Evolutionary conservation across 306 rosid genomes (phyloP).

Genomic region (Vigna trinervia): DNA sequence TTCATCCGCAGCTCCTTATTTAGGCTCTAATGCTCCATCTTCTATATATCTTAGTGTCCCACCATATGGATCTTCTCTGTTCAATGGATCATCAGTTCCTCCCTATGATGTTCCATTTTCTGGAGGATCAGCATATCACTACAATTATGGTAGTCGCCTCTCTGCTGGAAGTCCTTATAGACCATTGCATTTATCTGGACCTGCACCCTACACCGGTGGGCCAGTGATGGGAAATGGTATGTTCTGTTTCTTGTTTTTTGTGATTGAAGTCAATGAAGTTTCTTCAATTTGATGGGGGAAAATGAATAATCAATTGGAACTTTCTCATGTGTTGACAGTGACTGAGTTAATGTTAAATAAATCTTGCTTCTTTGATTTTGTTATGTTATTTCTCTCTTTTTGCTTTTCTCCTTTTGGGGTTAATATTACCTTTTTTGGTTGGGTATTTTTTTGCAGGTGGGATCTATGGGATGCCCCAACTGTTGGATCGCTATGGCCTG

Average conservation of each 20-base stretch:
- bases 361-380: slow-evolving; percentile 9
- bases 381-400: not conserved
- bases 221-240: slow-evolving; percentile 87
- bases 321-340: slow-evolving; percentile 14
- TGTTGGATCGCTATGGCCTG: slow-evolving; percentile 87
- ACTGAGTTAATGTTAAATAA: slow-evolving; percentile 11
- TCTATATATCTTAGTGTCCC: slow-evolving; percentile 93
- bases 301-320: slow-evolving; percentile 13
- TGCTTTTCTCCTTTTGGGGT: slow-evolving; percentile 29
- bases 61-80: slow-evolving; percentile 90
- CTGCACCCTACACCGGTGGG: slow-evolving; percentile 87
- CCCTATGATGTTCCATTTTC: slow-evolving; percentile 92
- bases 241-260: slow-evolving; percentile 12
- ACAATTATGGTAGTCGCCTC: slow-evolving; percentile 79
- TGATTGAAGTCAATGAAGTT: slow-evolving; percentile 12
- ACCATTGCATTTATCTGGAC: slow-evolving; percentile 86
- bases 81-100: slow-evolving; percentile 89
- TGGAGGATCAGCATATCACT: slow-evolving; percentile 95
- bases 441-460: slow-evolving; percentile 66
- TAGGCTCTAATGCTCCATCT: slow-evolving; percentile 85
- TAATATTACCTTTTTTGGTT: slow-evolving; percentile 21
- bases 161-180: slow-evolving; percentile 93
- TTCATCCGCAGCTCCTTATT: slow-evolving; percentile 75
- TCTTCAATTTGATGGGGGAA: slow-evolving; percentile 7
- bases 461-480: slow-evolving; percentile 84